A percentile compares a stretch with the other conserved stretches of the same genome.
These are phyloP conservation scores for Aureobasidium sp. DNA, from an alignment of 2,329 filamentous ascomycete species.

Conservation along the genomic window DNA sequence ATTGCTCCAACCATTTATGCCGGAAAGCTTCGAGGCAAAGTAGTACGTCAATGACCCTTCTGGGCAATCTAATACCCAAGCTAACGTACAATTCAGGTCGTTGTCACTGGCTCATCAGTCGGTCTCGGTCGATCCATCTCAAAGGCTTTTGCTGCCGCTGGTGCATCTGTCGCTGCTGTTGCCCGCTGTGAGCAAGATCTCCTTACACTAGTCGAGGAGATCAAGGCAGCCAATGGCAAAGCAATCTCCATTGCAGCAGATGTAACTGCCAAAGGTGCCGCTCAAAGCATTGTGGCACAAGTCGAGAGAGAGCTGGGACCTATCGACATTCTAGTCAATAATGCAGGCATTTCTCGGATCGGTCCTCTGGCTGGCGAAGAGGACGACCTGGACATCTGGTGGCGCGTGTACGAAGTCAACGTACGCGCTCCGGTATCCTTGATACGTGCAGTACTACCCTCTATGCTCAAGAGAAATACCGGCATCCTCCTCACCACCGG, in stretches of 20 bases:
- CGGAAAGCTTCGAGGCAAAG: conserved; percentile 18
- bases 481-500: conserved; percentile 16
- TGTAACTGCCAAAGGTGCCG: conserved; percentile 12
- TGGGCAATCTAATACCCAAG: no score
- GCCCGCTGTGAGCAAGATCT: conserved; percentile 17
- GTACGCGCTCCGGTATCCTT: conserved; percentile 17
- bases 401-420: conserved; percentile 20
- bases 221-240: conserved; percentile 13
- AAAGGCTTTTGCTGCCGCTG: conserved; percentile 11
- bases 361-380: conserved; percentile 10
- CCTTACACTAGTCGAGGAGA: conserved; percentile 16
- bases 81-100: neutral
- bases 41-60: conserved; percentile 11
- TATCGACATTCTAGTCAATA: conserved; percentile 5
- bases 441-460: conserved; percentile 18
- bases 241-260: conserved; percentile 15
- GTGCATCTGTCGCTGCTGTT: conserved; percentile 5
- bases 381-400: conserved; percentile 18
- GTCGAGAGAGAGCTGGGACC: conserved; percentile 12
- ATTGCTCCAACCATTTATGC: conserved; percentile 15
- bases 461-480: conserved; percentile 16
- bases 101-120: conserved; percentile 5
- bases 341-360: conserved; percentile 11
- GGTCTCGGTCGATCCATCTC: conserved; percentile 6
- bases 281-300: conserved; percentile 14